Percentiles rank a stretch among this genome's conserved stretches.
These are phyloP conservation scores for Saturnispora galanensis DNA, from an alignment of 805 yeast genomes.

Conservation along the genomic window DNA sequence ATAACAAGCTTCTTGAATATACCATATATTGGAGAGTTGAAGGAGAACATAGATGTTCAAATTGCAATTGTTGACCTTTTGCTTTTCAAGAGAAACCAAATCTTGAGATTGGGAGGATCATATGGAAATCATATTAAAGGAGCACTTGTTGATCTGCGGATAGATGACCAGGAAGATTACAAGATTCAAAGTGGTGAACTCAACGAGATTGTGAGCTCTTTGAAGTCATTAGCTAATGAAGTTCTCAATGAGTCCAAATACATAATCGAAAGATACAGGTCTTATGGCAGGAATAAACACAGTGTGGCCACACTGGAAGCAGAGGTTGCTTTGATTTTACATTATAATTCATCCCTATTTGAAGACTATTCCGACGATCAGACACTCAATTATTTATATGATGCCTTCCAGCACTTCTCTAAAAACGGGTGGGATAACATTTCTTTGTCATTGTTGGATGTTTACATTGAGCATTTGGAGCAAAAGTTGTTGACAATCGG, in stretches of 20 bases:
- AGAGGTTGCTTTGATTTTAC: slow-evolving; percentile 61
- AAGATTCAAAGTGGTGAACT: slow-evolving; percentile 14
- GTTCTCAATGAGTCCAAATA: slow-evolving; percentile 48
- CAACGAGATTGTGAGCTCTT: slow-evolving; percentile 21
- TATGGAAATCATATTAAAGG: slow-evolving; percentile 27
- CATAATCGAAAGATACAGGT: slow-evolving; percentile 43
- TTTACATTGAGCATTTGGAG: slow-evolving; percentile 61
- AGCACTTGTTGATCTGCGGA: slow-evolving; percentile 12
- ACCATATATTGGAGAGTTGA: slow-evolving; percentile 12
- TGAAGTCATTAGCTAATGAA: slow-evolving; percentile 28
- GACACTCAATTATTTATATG: slow-evolving; percentile 54
- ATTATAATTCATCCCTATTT: slow-evolving; percentile 32
- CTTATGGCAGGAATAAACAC: slow-evolving; percentile 43
- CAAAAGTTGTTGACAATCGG: slow-evolving; percentile 22
- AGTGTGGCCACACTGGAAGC: slow-evolving; percentile 65
- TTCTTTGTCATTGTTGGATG: slow-evolving; percentile 54
- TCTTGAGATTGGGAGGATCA: slow-evolving; percentile 27
- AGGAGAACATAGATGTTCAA: slow-evolving; percentile 13
- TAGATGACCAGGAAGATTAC: slow-evolving; percentile 4
- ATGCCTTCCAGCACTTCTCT: slow-evolving; percentile 59
- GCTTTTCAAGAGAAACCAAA: slow-evolving; percentile 36
- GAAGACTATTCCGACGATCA: slow-evolving; percentile 28
- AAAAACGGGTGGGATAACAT: slow-evolving; percentile 67
- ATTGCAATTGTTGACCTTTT: slow-evolving; percentile 36
- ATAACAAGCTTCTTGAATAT: slow-evolving; percentile 31